Evolutionary conservation across 331 rosid species (phyloP), one percentile per base, ranked within the genome.

Genomic region (Quercus tomentella): DNA sequence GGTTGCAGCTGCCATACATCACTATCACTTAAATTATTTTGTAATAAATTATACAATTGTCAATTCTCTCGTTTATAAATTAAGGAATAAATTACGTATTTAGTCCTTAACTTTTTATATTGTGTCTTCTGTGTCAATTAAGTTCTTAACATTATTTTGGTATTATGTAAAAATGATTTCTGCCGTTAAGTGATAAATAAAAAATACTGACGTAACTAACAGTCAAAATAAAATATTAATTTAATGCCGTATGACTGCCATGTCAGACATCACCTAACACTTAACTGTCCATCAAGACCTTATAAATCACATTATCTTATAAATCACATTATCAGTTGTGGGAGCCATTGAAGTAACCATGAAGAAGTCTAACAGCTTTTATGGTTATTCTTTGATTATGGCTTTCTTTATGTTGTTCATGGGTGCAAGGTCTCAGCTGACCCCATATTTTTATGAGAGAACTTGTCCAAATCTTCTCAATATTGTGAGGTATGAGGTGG

Each of bases 401-500:
- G 70, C 45, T 60, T 9, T 88, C 55, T 70, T 87, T 49, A 74
- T 89, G 71, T 35, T 87, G 77, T 77, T 87, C 77, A 85, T 77
- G 26, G 81, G 69, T 61, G 91, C 75, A 21, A 85, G 77, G 6
- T 88, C 93, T 17, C 96, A 92, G 25, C 81, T 94, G 3, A 84
- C 87, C 62, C 43, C 89, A 37, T 88, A 92, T 69, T 94, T 94
- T 80, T 94, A 94, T 55, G 23, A 30, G 22, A 69, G 81, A 65
- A 81, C 92, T 1, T 94, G 98, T 79, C 97, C 98, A 14, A 72
- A 82, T 15, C 76, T 94, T 73, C 58, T 56, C 31, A 61, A 60
- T 79, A 82, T 92, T 22, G 93, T 94, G 20, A 86, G 97, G n/a
- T 80, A 18, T 58, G 93, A 83, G 77, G 90, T 92, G 58, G 28